Percentiles rank a stretch among this genome's conserved stretches.
These are phyloP conservation scores for Ilex asprella DNA, from an alignment of 257 asterid species.

Conservation along the genomic window DNA sequence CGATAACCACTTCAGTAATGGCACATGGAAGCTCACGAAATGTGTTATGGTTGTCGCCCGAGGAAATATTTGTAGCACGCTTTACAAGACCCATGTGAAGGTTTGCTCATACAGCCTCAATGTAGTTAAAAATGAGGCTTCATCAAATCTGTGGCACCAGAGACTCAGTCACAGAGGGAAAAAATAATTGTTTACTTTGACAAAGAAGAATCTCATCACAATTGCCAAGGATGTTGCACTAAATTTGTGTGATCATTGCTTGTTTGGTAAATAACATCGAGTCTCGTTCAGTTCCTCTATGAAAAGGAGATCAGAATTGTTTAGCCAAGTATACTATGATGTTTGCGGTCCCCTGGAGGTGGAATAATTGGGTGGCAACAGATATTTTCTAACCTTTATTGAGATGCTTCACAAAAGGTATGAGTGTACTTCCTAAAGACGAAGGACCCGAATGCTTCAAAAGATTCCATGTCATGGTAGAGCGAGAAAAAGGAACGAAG, in stretches of 20 bases:
- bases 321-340: not conserved
- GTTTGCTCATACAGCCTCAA: not conserved
- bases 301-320: not conserved
- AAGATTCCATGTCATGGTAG: too few relatives aligned
- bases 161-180: not conserved
- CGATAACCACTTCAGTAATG: not conserved
- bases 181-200: too few relatives aligned
- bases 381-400: too few relatives aligned
- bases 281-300: not conserved
- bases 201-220: not conserved
- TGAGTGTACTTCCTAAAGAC: not conserved
- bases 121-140: not conserved
- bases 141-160: not conserved
- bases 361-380: not conserved
- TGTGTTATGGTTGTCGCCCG: not conserved
- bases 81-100: not conserved
- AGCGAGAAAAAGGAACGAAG: not conserved
- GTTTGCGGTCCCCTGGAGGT: not conserved
- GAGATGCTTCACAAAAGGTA: not conserved
- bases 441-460: not conserved
- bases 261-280: not conserved
- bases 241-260: not conserved
- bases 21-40: not conserved
- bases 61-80: not conserved
- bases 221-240: not conserved